Evolutionary conservation across 108 stramenopile genomes (phyloP), one percentile per base, ranked within the genome.

Genomic region (Skeletonema potamos): DNA sequence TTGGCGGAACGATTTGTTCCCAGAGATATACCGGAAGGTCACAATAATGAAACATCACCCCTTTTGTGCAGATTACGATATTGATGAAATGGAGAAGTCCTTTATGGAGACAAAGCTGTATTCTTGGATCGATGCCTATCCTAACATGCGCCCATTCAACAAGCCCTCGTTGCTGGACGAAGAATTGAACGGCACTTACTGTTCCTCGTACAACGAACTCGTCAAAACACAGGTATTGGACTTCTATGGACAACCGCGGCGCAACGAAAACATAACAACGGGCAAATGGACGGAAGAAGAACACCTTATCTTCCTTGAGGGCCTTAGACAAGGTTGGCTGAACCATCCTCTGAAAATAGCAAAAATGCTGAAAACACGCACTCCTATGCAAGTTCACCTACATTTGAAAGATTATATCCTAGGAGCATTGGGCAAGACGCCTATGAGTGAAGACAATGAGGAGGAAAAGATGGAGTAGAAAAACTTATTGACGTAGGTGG

Each of bases 1-100:
- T 32, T 79, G 78, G 78, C 29, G 72, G 10, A 79, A 79, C 22
- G 78, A 79, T 26, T 64, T 79, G 78, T 58, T 68, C 62, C 78
- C 78, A 12, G 62, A 62, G 7, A 41, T 64, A 12, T 79, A 44
- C 71, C 68, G 68, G 48, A 24, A 30, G 1, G 20, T n/a, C 2
- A 18, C 0, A 18, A 7, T 20, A 22, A 7, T 20, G 4, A n/a
- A 36, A 1, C 62, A 54, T 64, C 78, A 79, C 30, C 78, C 78
- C 20, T 72, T 66, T 1, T 79, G 78, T 64, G 54, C 61, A 32
- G 32, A 33, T 30, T 59, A 72, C 27, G 71, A 73, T 58, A 79
- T 79, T n/a, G 72, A 79, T 51, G 32, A 29, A 36, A 17, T 73
- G 1, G 78, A 79, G 39, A 66, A 58, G 36, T 5, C 41, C 11